These are phyloP conservation scores for Acaromyces ingoldii DNA, from an alignment of 1,284 basidiomycete species.

Conservation along the genomic window DNA sequence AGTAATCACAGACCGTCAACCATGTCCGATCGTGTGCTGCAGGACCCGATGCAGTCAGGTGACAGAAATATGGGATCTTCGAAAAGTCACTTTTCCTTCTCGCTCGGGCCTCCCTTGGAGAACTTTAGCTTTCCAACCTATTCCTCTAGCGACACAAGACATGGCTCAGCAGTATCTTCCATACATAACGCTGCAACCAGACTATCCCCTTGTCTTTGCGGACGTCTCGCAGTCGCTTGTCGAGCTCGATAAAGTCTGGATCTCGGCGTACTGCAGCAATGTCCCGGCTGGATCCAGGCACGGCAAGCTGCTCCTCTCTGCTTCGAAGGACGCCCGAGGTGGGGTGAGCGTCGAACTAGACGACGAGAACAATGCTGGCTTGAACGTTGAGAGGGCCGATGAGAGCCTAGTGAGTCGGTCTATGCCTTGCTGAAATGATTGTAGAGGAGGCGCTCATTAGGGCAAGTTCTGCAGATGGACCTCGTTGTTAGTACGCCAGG, in stretches of 20 bases:
- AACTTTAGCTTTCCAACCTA: too few relatives aligned
- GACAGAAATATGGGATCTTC: too few relatives aligned
- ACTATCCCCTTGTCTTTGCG: conserved; percentile 59
- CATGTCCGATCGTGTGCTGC: too few relatives aligned
- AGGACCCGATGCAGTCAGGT: too few relatives aligned
- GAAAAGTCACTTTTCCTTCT: too few relatives aligned
- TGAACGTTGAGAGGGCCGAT: conserved; percentile 21
- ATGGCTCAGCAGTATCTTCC: too few relatives aligned
- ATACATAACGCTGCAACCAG: conserved; percentile 61
- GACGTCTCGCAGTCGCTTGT: conserved; percentile 62
- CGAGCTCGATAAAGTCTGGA: conserved; percentile 64
- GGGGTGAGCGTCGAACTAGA: conserved; percentile 23
- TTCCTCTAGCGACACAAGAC: too few relatives aligned
- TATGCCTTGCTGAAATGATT: conserved; percentile 6
- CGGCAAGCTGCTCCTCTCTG: conserved; percentile 15
- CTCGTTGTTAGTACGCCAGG: conserved; percentile 9
- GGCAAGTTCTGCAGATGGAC: conserved; percentile 16
- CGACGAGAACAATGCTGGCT: conserved; percentile 25
- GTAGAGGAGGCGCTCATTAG: conserved; percentile 13
- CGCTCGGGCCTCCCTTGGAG: too few relatives aligned
- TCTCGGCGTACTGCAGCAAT: conserved; percentile 61
- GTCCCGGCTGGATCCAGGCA: conserved; percentile 30
- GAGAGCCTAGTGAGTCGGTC: neutral
- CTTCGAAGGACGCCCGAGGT: conserved; percentile 15
- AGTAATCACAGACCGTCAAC: too few relatives aligned